Base-by-base conservation (phyloP, 2,329 filamentous ascomycete species). In the Aspergillus novofumigatus region DNA sequence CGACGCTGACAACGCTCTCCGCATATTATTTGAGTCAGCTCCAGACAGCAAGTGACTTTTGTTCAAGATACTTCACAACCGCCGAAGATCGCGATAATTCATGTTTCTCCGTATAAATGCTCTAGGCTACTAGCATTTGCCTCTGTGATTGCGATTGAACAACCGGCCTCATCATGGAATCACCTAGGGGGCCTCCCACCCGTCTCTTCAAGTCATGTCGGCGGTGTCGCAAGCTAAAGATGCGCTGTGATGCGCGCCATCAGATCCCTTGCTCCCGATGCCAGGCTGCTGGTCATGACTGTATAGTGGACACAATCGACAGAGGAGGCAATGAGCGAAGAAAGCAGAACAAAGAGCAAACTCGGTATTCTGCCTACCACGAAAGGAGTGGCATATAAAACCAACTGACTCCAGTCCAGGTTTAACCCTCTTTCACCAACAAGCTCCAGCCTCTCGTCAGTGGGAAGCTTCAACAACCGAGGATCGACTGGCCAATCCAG, bases 151-250 rank as follows among this genome's bases (percentile, higher is more conserved):
- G 20, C 7, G 3, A 23, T 10, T 45, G 20, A 17, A 38, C 5
- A 17, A 17, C 21, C 42, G 2, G 10, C 8, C 20, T 11, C 41
- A 44, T 44, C 41, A 45, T 45, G 42, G 42, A 45, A 23, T 45
- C 42, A 21, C 42, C 42, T 3, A 20, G 42, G 42, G 20, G n/a
- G 14, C 23, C 42, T 53, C 67, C 69, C 49, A 60, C 66, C 53
- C 69, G 67, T 17, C 65, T 70, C 54, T 73, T 73, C 47, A 73
- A 73, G 56, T 67, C 70, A 67, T 73, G 71, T 49, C 69, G 71
- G 32, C 67, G 69, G 66, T 72, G 71, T 62, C 64, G 69, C 28
- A 62, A 68, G 58, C 69, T 71, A 54, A 72, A 73, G 53, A 71
- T 72, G 67, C 69, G 71, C 38, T 73, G 71, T 47, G 70, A 73